Conservation (phyloP, 225 moss, liverwort and hornwort species). For the Polytrichum formosum region DNA sequence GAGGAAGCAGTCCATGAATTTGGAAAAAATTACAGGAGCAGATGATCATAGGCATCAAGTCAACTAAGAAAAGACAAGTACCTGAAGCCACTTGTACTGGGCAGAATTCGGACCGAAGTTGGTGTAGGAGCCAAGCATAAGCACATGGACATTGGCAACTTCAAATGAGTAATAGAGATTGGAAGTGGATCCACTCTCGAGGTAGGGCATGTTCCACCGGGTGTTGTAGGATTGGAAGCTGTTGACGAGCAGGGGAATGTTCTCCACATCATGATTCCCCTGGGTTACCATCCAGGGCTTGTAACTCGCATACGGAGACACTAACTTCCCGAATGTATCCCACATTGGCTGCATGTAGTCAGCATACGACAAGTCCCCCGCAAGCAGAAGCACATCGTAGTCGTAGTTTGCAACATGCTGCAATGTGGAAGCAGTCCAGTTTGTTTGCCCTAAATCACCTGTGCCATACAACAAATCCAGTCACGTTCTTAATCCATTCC, state of each 20-base stretch:
- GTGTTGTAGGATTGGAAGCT: conserved; percentile 68
- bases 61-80: not conserved
- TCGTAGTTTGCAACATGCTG: conserved; percentile 34
- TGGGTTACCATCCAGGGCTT: conserved; percentile 87
- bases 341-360: conserved; percentile 63
- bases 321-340: conserved; percentile 65
- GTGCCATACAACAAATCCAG: conserved; percentile 6
- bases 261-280: conserved; percentile 73
- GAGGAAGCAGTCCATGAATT: conserved; percentile 1
- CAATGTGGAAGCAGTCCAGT: conserved; percentile 62
- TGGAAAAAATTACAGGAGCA: not conserved
- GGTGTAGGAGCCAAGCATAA: conserved; percentile 77
- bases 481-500: too few relatives aligned
- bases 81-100: conserved; percentile 75
- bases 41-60: too few relatives aligned
- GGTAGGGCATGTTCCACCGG: conserved; percentile 75
- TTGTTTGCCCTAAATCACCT: conserved; percentile 82
- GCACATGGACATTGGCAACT: conserved; percentile 67
- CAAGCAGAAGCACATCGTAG: conserved; percentile 67
- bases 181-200: conserved; percentile 50
- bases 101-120: conserved; percentile 48
- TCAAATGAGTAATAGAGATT: conserved; percentile 76
- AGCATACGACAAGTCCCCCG: conserved; percentile 77
- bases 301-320: conserved; percentile 63
- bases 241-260: conserved; percentile 30